Base-by-base conservation (phyloP, 345 rosid species). In the Jatropha curcas region DNA sequence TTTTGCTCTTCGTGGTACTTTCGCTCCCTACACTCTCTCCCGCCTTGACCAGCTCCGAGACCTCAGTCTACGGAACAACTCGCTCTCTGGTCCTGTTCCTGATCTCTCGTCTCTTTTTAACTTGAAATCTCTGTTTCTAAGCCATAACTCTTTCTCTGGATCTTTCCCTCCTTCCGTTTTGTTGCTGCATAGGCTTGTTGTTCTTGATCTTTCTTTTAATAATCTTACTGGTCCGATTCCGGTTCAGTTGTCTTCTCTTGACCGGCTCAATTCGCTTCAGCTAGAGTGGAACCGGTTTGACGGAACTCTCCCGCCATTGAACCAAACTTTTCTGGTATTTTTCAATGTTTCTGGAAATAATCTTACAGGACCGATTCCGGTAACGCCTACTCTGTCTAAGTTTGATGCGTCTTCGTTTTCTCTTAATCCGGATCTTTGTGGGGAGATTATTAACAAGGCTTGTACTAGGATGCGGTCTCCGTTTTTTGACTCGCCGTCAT, bases 41-140 rank as follows among this genome's bases (percentile, higher is more conserved):
- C 94, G 86, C 22, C 99, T 95, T 65, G 95, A 89, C 89, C 97
- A 90, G 84, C 97, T 95, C 77, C 94, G 99, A 31, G 87, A 87
- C 67, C 89, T 95, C 25, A 72, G 86, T 70, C 97, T 95, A 25
- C 87, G 60, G 16, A 84, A 88, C 80, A 95, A 92, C 94, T 90
- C 96, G 4, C 86, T 95, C 46, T 80, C 86, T 51, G 99, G 99
- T 31, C 90, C 92, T 1, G 17, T 90, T 70, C 98, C 99, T 25
- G 97, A 92, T 73, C 85, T 95, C 34, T 90, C 99, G 51, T 5
- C 83, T n/a, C 94, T 95, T 22, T n/a, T 69, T 71, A 88, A 87
- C 83, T 86, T 95, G 1, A 86, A 88, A 60, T 83, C 94, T 19
- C 94, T 95, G 20, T 84, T 86, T 68, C 77, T 92, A 59, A 58